Evolutionary conservation across 441 rosid species (phyloP), one percentile per base, ranked within the genome.

Genomic region (Flueggea neowawraea): DNA sequence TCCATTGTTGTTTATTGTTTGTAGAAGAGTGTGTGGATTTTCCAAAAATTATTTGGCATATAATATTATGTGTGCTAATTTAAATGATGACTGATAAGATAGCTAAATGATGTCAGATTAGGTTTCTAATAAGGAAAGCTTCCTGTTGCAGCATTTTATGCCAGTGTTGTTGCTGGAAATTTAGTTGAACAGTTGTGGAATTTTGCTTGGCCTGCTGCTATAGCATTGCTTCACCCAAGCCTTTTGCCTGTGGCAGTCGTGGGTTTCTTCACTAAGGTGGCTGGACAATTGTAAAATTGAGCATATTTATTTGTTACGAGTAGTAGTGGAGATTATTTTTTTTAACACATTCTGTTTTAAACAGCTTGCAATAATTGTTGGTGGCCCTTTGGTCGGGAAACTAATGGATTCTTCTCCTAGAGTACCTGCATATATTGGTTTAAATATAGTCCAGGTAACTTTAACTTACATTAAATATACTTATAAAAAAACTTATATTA

Each of bases 191-290:
- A 88, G 66, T 82, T 88, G 6, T 90, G 97, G 98, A 88, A 75
- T 63, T 94, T 94, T 69, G 93, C 95, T 61, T 94, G 96, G 97
- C 98, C 98, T 6, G 87, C 97, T 54, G 93, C 98, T 39, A 90
- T 94, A 54, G 97, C 96, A 7, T 62, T 94, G 90, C 85, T 90
- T 55, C 89, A 90, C 79, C 90, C 95, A 10, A 94, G 98, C 79
- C 95, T 94, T 76, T 84, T 88, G 71, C 98, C 98, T 0, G 97
- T 93, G 68, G 98, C 98, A 32, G 83, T 84, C 75, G 76, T 90
- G 75, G 89, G 97, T 43, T 93, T 90, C 61, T 79, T 84, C 58
- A 69, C 91, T 32, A 93, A 93, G 87, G 84, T 93, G 71, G 68
- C 50, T 3, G 68, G 54, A 10, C 32, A 11, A 31, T 47, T 52